A percentile compares a stretch with the other conserved stretches of the same genome.
Evolutionary conservation across 1,139 yeast species (phyloP).

Genomic region (Geotrichum fermentans): DNA sequence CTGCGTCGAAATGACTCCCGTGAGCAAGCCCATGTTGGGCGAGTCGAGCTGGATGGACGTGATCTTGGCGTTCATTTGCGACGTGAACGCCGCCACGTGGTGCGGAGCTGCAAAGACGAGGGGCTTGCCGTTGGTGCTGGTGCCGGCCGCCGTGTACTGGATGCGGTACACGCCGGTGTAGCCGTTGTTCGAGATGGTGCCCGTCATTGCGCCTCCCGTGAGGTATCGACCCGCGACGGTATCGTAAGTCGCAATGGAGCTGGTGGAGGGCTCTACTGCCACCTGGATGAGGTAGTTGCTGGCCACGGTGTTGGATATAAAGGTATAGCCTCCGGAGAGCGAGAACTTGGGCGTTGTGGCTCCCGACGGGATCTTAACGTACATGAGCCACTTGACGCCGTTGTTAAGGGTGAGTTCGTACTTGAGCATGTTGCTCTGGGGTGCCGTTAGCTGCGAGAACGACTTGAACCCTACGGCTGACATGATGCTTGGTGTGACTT

Average conservation of each 20-base stretch:
- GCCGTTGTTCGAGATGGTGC: constrained; percentile 42
- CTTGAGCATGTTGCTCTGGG: constrained; percentile 42
- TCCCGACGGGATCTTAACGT: constrained; percentile 48
- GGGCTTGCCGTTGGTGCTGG: constrained; percentile 48
- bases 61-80: constrained; percentile 63
- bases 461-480: constrained; percentile 51
- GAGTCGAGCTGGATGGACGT: constrained; percentile 52
- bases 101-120: constrained; percentile 70
- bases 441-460: constrained; percentile 33
- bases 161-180: constrained; percentile 43
- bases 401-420: constrained; percentile 51
- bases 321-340: constrained; percentile 25
- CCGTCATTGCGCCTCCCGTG: constrained; percentile 41
- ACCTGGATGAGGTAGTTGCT: constrained; percentile 53
- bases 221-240: constrained; percentile 59
- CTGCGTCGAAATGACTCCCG: constrained; percentile 50
- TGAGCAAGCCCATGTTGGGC: constrained; percentile 63
- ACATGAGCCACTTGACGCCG: constrained; percentile 54
- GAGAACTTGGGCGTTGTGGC: constrained; percentile 38
- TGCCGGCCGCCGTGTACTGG: constrained; percentile 50
- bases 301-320: constrained; percentile 30
- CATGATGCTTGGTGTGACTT: constrained; percentile 49
- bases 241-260: constrained; percentile 37
- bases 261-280: constrained; percentile 46
- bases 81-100: constrained; percentile 51